Evolutionary conservation across 2,329 filamentous ascomycete genomes (phyloP).

Genomic region (Arthroderma uncinatum): DNA sequence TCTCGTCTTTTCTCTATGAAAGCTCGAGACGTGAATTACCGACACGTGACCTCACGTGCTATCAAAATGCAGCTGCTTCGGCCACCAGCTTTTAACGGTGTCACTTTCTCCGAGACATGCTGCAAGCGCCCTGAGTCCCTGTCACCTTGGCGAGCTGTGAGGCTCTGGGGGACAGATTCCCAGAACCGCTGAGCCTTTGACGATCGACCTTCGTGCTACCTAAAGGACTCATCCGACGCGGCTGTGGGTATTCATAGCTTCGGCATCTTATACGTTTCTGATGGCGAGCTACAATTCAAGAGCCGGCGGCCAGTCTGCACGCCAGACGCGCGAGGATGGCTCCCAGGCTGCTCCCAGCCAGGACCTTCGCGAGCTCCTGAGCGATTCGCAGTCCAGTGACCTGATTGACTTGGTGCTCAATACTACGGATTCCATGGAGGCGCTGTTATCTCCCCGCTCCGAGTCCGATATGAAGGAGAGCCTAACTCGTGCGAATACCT

Average conservation of each 20-base stretch:
- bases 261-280: background rate
- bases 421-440: conserved; percentile 10
- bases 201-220: background rate
- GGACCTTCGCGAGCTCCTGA: conserved; percentile 18
- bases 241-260: background rate
- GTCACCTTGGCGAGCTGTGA: background rate
- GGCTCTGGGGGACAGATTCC: background rate
- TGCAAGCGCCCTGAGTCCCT: background rate
- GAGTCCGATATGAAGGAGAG: conserved; percentile 4
- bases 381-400: conserved; percentile 6
- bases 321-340: background rate
- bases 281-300: background rate
- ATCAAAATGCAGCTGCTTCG: background rate
- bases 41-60: background rate
- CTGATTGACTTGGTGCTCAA: conserved; percentile 7
- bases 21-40: background rate
- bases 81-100: background rate
- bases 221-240: background rate
- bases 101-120: background rate
- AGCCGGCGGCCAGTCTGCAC: background rate
- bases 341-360: conserved; percentile 11
- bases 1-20: background rate
- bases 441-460: conserved; percentile 7
- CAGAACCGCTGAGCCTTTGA: no score
- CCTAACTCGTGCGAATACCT: background rate